A percentile compares a stretch with the other conserved stretches of the same genome.
Evolutionary conservation across 2,329 filamentous ascomycete genomes (phyloP).

Genomic region (Colletotrichum somersetense): DNA sequence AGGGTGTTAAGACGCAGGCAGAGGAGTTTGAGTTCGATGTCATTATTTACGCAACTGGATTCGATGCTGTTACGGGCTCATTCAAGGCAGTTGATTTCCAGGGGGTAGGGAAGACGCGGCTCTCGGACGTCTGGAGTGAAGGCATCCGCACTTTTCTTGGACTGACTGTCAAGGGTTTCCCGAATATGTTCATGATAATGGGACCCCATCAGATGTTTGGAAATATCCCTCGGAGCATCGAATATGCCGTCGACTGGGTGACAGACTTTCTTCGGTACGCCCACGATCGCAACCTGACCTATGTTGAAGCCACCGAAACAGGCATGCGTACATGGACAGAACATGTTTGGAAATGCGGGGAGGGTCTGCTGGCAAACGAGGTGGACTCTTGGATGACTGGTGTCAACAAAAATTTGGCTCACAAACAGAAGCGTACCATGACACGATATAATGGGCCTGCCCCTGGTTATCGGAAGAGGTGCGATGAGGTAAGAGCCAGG

Average conservation of each 20-base stretch:
- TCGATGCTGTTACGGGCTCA: slow-evolving; percentile 50
- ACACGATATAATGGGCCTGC: slow-evolving; percentile 61
- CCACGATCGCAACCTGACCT: slow-evolving; percentile 50
- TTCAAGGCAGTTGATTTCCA: slow-evolving; percentile 53
- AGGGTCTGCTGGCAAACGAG: slow-evolving; percentile 60
- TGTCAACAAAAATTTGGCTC: slow-evolving; percentile 63
- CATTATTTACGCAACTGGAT: slow-evolving; percentile 58
- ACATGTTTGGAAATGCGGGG: slow-evolving; percentile 61
- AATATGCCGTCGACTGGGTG: slow-evolving; percentile 57
- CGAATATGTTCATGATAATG: slow-evolving; percentile 63
- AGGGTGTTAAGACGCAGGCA: slow-evolving; percentile 52
- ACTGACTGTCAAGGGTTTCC: slow-evolving; percentile 55
- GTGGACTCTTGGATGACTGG: slow-evolving; percentile 69
- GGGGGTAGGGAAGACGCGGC: slow-evolving; percentile 45
- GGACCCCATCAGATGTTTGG: slow-evolving; percentile 60
- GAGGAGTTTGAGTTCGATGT: slow-evolving; percentile 52
- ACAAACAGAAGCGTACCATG: slow-evolving; percentile 60
- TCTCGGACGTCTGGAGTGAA: slow-evolving; percentile 52
- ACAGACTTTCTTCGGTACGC: slow-evolving; percentile 52
- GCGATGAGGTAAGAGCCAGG: slow-evolving; percentile 50
- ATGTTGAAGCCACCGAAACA: slow-evolving; percentile 56
- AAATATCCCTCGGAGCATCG: slow-evolving; percentile 57
- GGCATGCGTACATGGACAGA: slow-evolving; percentile 58
- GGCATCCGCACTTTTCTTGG: slow-evolving; percentile 57
- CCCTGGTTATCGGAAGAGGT: slow-evolving; percentile 56